A percentile compares a stretch with the other conserved stretches of the same genome.
Conservation (phyloP, 306 rosid genomes). For the Quercus mongolica region DNA sequence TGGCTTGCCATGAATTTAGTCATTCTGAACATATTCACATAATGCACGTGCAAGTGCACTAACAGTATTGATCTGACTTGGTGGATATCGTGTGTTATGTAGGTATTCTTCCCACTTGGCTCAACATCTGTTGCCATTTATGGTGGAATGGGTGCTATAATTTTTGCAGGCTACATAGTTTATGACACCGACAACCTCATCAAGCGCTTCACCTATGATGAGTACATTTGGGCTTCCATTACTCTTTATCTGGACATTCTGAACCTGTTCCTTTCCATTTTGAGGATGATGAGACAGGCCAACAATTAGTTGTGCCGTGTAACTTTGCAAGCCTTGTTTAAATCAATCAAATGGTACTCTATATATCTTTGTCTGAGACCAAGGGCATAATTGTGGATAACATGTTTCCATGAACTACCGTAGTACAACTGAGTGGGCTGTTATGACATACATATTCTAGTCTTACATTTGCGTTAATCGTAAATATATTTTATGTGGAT, state of each 20-base stretch:
- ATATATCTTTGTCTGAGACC: not conserved
- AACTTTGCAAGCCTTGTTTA: not conserved
- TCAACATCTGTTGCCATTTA: constrained; percentile 61
- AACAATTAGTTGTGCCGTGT: constrained; percentile 44
- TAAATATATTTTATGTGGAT: not conserved
- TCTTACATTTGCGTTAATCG: not conserved
- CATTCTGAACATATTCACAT: not conserved
- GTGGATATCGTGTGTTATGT: constrained; percentile 5
- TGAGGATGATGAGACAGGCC: constrained; percentile 76
- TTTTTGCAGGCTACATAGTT: constrained; percentile 80
- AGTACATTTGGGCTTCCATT: constrained; percentile 89
- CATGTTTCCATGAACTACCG: not conserved
- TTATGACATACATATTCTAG: not conserved
- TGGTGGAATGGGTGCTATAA: constrained; percentile 74
- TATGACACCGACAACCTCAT: constrained; percentile 88
- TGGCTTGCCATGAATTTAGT: not conserved
- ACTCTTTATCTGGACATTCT: constrained; percentile 85
- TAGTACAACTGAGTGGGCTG: not conserved
- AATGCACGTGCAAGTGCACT: not conserved
- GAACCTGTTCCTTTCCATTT: constrained; percentile 80
- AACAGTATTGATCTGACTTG: constrained; percentile 13
- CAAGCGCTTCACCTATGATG: constrained; percentile 84
- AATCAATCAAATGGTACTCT: not conserved
- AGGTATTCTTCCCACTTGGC: constrained; percentile 94
- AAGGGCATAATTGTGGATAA: constrained; percentile 5